Percentiles rank a stretch among this genome's conserved stretches.
Conservation (phyloP, 2,329 filamentous ascomycete genomes). For the Trichoderma pleuroti region DNA sequence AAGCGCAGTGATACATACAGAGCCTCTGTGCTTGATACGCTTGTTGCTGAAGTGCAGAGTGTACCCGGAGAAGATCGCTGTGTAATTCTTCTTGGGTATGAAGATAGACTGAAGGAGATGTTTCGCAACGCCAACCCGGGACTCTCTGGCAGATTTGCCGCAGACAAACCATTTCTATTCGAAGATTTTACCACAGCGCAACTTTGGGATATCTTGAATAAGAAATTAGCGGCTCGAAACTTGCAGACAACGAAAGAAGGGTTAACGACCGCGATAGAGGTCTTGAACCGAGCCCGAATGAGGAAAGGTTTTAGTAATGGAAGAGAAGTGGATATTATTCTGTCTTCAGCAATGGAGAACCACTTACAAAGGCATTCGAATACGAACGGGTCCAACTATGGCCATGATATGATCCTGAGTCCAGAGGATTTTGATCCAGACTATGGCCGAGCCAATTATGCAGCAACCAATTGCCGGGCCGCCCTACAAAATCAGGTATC, state of each 20-base stretch:
- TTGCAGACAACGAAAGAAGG: background rate
- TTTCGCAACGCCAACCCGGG: constrained; percentile 1
- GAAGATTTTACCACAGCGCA: background rate
- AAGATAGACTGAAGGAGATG: constrained; percentile 1
- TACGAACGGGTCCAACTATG: background rate
- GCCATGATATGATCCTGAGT: background rate
- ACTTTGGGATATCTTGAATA: background rate
- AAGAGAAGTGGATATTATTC: background rate
- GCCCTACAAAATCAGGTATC: background rate
- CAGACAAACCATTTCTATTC: constrained; percentile 1
- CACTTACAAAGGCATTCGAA: background rate
- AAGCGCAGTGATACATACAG: background rate
- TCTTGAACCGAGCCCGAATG: background rate
- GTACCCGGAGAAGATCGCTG: constrained; percentile 1
- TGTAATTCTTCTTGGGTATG: background rate
- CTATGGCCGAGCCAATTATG: background rate
- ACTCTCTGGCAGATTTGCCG: background rate
- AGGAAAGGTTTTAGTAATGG: background rate
- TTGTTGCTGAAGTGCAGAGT: constrained; percentile 5
- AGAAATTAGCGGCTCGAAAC: background rate
- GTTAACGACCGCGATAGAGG: background rate
- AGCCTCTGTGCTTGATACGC: background rate
- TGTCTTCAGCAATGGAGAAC: background rate
- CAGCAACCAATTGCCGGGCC: background rate
- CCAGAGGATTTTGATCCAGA: background rate